Base-by-base conservation (phyloP, 345 rosid species). In the Murraya paniculata region DNA sequence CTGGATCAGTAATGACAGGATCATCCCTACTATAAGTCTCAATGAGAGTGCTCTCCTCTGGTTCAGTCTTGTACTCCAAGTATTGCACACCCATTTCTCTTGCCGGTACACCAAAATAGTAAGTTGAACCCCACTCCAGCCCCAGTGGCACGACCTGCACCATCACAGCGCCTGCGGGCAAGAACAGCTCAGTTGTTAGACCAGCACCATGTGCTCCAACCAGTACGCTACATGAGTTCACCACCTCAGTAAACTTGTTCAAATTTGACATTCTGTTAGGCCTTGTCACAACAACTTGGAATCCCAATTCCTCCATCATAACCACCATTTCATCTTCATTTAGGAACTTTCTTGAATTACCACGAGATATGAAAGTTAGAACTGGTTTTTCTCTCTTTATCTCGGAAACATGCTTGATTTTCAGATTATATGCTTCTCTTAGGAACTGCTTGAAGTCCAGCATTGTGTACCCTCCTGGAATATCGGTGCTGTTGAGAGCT, bases 171-270 rank as follows among this genome's bases (percentile, higher is more conserved):
- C 71, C 71, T 2, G 50, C 21, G 1, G 71, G 85, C 78, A 88
- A 68, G 77, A 88, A 86, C 59, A 85, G 25, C 61, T 66, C 81
- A 6, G 82, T 82, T 31, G 91, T 69, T 27, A 88, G 72, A 33
- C 89, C 89, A 9, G 88, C 88, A 35, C 91, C 89, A 18, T 88
- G 91, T 41, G 65, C 80, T 27, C 86, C 91, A 25, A 83, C 82
- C 76, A 86, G 65, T 11, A 83, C 68, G 64, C 78, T 77, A 19
- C 89, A 85, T 0, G 88, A 82, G 64, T 84, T 82, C 19, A 86
- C 50, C 1, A 61, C 64, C 83, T 71, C 55, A 0, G 85, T 30
- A 22, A 71, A 69, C 64, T 64, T 62, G 53, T 78, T 85, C 73
- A 87, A 78, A 58, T 82, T 84, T 9, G 78, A 81, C 83, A 75